A percentile compares a stretch with the other conserved stretches of the same genome.
phyloP scores from a whole-genome alignment of 78 protist genomes.

The Dictyostelium purpureum region DNA sequence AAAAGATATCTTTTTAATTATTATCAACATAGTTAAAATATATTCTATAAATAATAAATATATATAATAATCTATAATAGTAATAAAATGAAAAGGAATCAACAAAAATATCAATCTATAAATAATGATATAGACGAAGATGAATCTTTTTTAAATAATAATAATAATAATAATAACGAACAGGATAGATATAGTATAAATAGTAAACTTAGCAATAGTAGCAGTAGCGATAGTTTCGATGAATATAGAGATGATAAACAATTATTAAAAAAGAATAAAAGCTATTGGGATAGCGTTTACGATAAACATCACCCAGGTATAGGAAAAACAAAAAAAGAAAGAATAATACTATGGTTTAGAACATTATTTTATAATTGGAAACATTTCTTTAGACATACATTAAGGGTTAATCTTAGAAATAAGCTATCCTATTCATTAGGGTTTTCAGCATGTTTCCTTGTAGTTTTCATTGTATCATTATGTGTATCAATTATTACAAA shows the following conservation, averaged over 20 bases:
- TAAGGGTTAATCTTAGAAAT: conserved; percentile 4
- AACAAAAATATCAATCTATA: background rate
- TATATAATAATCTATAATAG: too few relatives aligned
- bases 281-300: background rate
- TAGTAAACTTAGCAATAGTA: background rate
- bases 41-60: too few relatives aligned
- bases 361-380: conserved; percentile 20
- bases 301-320: background rate
- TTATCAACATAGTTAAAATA: too few relatives aligned
- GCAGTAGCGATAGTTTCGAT: conserved; percentile 9
- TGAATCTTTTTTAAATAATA: background rate
- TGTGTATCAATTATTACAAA: conserved; percentile 77
- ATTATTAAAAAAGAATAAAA: background rate
- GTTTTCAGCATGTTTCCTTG: conserved; percentile 80
- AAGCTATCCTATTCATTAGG: conserved; percentile 64
- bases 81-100: background rate
- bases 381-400: conserved; percentile 32
- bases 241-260: background rate
- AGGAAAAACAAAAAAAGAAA: background rate
- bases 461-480: conserved; percentile 72
- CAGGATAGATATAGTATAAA: background rate
- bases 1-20: too few relatives aligned
- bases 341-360: background rate
- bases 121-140: conserved; percentile 1
- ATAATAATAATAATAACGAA: background rate